Percentiles rank a stretch among this genome's conserved stretches.
phyloP scores from a whole-genome alignment of 2,329 filamentous ascomycete genomes.

The Colletotrichum filicis region DNA sequence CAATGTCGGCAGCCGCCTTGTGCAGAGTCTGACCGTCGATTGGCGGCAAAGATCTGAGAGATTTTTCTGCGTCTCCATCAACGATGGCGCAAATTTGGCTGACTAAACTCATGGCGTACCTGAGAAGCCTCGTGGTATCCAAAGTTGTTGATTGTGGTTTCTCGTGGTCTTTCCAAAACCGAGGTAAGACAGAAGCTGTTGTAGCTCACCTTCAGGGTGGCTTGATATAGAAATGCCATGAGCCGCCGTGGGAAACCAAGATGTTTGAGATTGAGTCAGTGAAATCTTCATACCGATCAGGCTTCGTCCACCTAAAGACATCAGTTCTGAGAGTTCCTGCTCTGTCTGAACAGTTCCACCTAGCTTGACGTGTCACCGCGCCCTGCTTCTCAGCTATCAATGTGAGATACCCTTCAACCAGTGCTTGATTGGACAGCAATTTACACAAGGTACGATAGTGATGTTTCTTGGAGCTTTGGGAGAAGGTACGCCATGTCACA shows the following conservation, averaged over 20 bases:
- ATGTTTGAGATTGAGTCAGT: neutral
- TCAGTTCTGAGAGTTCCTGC: too few relatives aligned
- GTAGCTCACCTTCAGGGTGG: neutral
- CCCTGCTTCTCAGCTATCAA: neutral
- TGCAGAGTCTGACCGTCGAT: neutral
- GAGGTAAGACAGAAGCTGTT: neutral
- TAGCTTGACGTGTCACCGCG: neutral
- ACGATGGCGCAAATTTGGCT: neutral
- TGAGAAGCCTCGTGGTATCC: neutral
- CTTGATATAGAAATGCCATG: neutral
- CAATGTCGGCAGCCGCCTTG: neutral
- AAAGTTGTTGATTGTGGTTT: neutral
- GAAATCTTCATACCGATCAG: neutral
- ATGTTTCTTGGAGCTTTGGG: neutral
- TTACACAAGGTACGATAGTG: neutral
- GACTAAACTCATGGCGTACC: too few relatives aligned
- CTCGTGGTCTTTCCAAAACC: neutral
- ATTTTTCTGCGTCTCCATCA: neutral
- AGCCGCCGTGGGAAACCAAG: neutral
- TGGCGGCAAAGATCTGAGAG: neutral
- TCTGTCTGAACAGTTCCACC: neutral
- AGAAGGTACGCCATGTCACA: neutral
- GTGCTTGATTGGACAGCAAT: neutral
- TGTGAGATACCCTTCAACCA: neutral
- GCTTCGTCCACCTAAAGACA: neutral